These are phyloP conservation scores for Thelonectria blattea DNA, from an alignment of 2,329 filamentous ascomycete genomes.

Conservation along the genomic window DNA sequence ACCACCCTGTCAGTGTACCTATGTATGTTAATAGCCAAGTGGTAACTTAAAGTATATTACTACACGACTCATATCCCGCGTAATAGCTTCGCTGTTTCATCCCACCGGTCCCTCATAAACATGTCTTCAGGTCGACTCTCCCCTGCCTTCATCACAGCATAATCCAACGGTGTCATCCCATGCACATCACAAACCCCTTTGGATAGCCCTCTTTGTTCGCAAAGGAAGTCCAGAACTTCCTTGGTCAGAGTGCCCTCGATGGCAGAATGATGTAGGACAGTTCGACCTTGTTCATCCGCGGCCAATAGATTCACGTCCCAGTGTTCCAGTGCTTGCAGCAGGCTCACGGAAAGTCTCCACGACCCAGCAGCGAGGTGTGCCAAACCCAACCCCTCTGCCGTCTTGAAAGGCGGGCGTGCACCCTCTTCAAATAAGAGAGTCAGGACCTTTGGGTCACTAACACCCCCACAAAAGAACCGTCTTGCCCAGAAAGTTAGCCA, in stretches of 20 bases:
- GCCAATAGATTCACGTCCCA: constrained; percentile 3
- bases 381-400: constrained; percentile 4
- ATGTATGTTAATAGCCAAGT: too few species aligned
- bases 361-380: constrained; percentile 1
- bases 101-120: too few species aligned
- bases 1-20: too few species aligned
- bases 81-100: too few species aligned
- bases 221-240: constrained; percentile 2
- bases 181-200: neutral
- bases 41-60: too few species aligned
- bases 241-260: constrained; percentile 6
- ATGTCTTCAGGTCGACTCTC: too few species aligned
- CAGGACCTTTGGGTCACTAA: neutral
- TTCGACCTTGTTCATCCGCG: constrained; percentile 9
- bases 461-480: neutral
- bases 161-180: constrained; percentile 10
- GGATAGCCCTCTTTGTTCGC: neutral
- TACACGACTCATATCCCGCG: too few species aligned
- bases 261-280: constrained; percentile 7
- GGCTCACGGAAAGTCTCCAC: neutral
- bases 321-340: constrained; percentile 2
- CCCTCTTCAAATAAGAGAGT: constrained; percentile 5
- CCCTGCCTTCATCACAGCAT: neutral
- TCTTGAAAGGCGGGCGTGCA: constrained; percentile 7
- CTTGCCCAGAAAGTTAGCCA: neutral